Evolutionary conservation across 768 basidiomycete genomes (phyloP).

Genomic region (Melanogaster broomeanus): DNA sequence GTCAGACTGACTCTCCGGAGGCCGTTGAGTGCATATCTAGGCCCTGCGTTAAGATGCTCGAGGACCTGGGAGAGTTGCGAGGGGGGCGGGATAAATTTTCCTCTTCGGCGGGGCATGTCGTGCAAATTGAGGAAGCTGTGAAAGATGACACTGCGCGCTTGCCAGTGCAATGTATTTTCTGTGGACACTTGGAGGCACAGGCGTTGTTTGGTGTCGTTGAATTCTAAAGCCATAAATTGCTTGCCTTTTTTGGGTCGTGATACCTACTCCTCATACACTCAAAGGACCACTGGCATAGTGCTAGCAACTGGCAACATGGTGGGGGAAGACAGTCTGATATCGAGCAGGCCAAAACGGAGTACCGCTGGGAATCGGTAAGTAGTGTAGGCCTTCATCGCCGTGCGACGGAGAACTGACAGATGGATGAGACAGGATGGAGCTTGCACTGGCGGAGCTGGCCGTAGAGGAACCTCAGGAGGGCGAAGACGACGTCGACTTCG

Average conservation of each 20-base stretch:
- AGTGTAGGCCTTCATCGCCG: background rate
- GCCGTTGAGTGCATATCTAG: constrained; percentile 48
- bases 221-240: constrained; percentile 17
- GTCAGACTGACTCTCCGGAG: constrained; percentile 57
- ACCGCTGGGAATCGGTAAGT: constrained; percentile 79
- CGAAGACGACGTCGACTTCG: constrained; percentile 77
- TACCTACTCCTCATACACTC: too few species aligned
- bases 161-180: background rate
- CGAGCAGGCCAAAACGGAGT: constrained; percentile 64
- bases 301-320: background rate
- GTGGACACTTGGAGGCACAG: background rate
- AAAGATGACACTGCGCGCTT: background rate
- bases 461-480: constrained; percentile 53
- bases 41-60: constrained; percentile 48
- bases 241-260: constrained; percentile 7
- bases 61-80: constrained; percentile 59
- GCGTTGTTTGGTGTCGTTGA: constrained; percentile 26
- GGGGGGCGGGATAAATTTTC: constrained; percentile 42
- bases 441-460: constrained; percentile 62
- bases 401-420: constrained; percentile 5
- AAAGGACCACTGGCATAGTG: background rate
- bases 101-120: constrained; percentile 26
- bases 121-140: constrained; percentile 7
- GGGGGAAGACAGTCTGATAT: constrained; percentile 36
- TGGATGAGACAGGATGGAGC: constrained; percentile 67